Evolutionary conservation across 2,329 filamentous ascomycete genomes (phyloP).

Genomic region (Fusarium secorum): DNA sequence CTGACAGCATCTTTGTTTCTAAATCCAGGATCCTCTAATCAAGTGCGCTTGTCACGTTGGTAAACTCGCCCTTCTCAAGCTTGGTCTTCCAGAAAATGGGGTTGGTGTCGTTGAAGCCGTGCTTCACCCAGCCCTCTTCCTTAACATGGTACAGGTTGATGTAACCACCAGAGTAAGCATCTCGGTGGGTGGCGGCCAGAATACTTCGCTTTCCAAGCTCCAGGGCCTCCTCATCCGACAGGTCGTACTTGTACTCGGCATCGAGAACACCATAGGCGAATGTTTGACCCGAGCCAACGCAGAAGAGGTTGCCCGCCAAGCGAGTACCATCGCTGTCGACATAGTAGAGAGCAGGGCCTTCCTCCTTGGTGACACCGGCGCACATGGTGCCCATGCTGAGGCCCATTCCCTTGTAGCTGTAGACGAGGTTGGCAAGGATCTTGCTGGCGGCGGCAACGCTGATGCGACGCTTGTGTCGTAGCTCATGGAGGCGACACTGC

Average conservation of each 20-base stretch:
- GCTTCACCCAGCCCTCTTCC: conserved; percentile 98
- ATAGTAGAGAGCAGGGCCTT: conserved; percentile 98
- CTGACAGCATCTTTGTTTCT: not conserved
- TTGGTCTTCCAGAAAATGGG: conserved; percentile 99
- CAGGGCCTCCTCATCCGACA: conserved; percentile 86
- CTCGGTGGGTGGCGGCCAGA: conserved; percentile 92
- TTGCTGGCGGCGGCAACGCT: conserved; percentile 96
- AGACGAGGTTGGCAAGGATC: conserved; percentile 97
- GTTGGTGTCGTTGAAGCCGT: conserved; percentile 97
- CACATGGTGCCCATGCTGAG: conserved; percentile 99
- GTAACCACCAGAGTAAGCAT: conserved; percentile 98
- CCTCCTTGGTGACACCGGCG: conserved; percentile 92
- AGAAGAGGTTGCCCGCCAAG: conserved; percentile 94
- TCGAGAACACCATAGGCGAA: conserved; percentile 99
- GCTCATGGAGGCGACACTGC: conserved; percentile 98
- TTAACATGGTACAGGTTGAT: conserved; percentile 99
- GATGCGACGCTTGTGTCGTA: conserved; percentile 98
- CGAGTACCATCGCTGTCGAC: conserved; percentile 94
- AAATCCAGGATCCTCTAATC: conserved; percentile 49
- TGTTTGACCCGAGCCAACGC: conserved; percentile 96
- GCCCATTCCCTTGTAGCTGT: conserved; percentile 98
- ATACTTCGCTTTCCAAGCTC: conserved; percentile 93
- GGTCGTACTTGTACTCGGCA: conserved; percentile 90
- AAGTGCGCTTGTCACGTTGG: conserved; percentile 85
- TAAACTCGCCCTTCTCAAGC: conserved; percentile 97